Evolutionary conservation across 352 stramenopile genomes (phyloP), one percentile per base, ranked within the genome.

Genomic region (Saprolegnia diclina): DNA sequence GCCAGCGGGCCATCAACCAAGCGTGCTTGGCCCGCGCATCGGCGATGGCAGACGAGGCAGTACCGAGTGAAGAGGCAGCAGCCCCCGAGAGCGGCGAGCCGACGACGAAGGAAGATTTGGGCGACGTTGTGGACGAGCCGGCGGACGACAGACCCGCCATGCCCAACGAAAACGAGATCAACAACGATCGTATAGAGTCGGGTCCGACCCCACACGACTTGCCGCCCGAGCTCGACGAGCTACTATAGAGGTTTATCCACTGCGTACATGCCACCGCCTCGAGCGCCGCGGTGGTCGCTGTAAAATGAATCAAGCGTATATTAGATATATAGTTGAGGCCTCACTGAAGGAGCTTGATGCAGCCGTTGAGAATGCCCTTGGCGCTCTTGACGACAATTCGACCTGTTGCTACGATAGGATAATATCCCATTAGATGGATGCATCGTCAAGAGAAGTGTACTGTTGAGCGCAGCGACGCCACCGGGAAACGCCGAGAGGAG

Each of bases 401-500:
- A 13, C 63, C 53, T 4, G 54, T 52, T 21, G 63, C 63, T 69
- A 69, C 57, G 55, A 29, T 3, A 67, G 21, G 4, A 67, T 37
- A 5, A 42, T n/a, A n/a, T n/a, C n/a, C n/a, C n/a, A n/a, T n/a
- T n/a, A n/a, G n/a, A n/a, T n/a, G n/a, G n/a, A n/a, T n/a, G n/a
- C n/a, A n/a, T n/a, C n/a, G n/a, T n/a, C 13, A 67, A 45, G 45
- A n/a, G 13, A 35, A 14, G 5, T 42, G 24, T 69, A 69, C 63
- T 69, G 26, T 69, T 57, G 21, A 69, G 54, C 10, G 63, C 63
- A 9, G 63, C 22, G 38, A 69, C 63, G 19, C 63, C 63, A 52
- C 63, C 63, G 10, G 63, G 63, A 18, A 69, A 69, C 2, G 63
- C 63, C 29, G 63, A 69, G n/a, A 69, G 10, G 21, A 69, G 46